Evolutionary conservation across 2,329 filamentous ascomycete genomes (phyloP).

Genomic region (Alternaria consortialis): DNA sequence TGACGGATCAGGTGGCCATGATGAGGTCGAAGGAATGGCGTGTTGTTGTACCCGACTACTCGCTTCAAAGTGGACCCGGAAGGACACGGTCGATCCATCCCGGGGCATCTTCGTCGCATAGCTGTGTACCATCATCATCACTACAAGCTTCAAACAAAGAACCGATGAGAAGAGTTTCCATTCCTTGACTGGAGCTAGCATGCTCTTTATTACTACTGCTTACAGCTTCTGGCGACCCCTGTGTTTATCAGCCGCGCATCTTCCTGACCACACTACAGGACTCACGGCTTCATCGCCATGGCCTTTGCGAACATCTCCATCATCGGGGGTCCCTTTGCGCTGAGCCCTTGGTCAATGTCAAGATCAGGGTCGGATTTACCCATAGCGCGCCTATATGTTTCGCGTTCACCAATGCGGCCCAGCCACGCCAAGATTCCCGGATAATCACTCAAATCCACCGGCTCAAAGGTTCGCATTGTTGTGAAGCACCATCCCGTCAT

Average conservation of each 20-base stretch:
- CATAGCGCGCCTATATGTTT: constrained; percentile 61
- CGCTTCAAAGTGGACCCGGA: constrained; percentile 23
- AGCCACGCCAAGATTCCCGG: constrained; percentile 43
- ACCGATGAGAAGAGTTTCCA: neutral
- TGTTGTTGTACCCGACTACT: constrained; percentile 23
- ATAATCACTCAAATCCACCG: constrained; percentile 48
- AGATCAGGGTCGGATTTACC: constrained; percentile 61
- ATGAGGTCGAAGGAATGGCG: constrained; percentile 31
- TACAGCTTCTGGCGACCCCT: constrained; percentile 13
- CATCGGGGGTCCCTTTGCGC: constrained; percentile 36
- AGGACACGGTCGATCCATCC: constrained; percentile 17
- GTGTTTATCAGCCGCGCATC: constrained; percentile 10
- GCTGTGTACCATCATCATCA: constrained; percentile 7
- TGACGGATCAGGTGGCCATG: constrained; percentile 34
- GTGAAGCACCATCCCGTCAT: constrained; percentile 70
- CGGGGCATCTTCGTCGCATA: constrained; percentile 8
- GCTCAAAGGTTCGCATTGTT: constrained; percentile 65
- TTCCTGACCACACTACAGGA: neutral
- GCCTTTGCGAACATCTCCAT: constrained; percentile 32
- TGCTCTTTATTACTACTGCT: neutral
- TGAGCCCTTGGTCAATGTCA: constrained; percentile 37
- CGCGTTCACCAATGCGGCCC: constrained; percentile 36
- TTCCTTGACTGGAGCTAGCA: neutral
- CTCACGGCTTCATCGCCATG: constrained; percentile 36
- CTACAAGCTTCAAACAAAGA: neutral